Conservation (phyloP, 345 rosid species). For the Lagerstroemia speciosa region DNA sequence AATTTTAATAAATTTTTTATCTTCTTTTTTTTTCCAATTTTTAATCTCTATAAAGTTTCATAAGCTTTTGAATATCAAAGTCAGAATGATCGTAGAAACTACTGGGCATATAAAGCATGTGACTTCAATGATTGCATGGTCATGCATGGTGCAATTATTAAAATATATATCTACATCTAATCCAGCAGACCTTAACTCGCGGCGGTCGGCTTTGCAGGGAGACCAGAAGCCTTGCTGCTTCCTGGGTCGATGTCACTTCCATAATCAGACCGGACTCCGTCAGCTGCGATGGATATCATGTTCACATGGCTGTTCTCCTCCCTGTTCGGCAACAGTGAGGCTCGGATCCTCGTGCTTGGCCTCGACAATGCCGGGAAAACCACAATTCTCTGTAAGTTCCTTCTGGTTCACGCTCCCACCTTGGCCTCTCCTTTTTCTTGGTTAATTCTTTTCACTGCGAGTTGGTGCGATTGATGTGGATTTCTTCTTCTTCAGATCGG, state of each 20-base stretch:
- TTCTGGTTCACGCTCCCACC: not conserved
- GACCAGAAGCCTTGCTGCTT: not conserved
- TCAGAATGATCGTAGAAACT: no score
- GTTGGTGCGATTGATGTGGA: conserved; percentile 9
- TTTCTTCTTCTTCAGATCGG: conserved; percentile 56
- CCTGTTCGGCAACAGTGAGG: conserved; percentile 63
- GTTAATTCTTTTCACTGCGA: conserved; percentile 5
- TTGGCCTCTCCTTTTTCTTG: conserved; percentile 6
- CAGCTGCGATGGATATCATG: conserved; percentile 52
- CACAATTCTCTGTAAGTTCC: conserved; percentile 59
- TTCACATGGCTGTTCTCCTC: conserved; percentile 75
- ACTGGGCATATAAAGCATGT: no score
- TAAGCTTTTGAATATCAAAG: no score
- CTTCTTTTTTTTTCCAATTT: no score
- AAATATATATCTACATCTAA: no score
- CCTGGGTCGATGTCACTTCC: not conserved
- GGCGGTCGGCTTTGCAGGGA: not conserved
- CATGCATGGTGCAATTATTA: no score
- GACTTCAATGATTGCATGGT: no score
- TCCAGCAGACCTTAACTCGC: conserved; percentile 3
- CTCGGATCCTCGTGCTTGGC: conserved; percentile 84
- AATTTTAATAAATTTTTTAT: no score
- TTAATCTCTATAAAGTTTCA: no score
- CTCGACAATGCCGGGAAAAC: conserved; percentile 95
- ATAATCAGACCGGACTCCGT: not conserved